A percentile compares a stretch with the other conserved stretches of the same genome.
These are phyloP conservation scores for Tulasnella sp. DNA, from an alignment of 768 basidiomycete genomes.

Conservation along the genomic window DNA sequence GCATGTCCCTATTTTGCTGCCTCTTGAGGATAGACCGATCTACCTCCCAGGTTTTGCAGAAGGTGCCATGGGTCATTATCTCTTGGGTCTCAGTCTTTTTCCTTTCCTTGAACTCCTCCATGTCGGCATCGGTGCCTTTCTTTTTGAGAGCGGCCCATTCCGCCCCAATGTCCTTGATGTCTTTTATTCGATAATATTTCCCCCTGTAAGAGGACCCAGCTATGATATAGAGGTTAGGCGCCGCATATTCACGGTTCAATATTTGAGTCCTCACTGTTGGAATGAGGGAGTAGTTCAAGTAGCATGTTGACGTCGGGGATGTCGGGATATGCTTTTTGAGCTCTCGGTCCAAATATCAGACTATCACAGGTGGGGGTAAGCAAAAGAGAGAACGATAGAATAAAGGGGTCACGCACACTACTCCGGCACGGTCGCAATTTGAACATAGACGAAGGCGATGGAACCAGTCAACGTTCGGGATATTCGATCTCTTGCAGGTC, in stretches of 20 bases:
- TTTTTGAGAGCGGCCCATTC: not conserved
- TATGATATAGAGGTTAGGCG: not conserved
- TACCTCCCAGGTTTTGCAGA: not conserved
- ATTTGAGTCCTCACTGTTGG: not conserved
- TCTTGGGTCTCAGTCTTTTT: not conserved
- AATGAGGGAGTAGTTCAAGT: not conserved
- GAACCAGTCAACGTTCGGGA: not conserved
- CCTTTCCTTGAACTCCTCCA: not conserved
- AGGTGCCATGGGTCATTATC: not conserved
- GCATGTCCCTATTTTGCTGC: not conserved
- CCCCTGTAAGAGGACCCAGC: not conserved
- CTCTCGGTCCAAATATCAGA: not conserved
- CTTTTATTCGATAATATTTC: not conserved
- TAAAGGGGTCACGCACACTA: not conserved
- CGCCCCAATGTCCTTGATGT: not conserved
- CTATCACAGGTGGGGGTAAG: not conserved
- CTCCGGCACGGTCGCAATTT: not conserved
- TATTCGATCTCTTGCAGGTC: not conserved
- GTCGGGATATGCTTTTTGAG: not conserved
- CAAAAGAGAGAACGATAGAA: not conserved
- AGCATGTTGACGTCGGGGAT: not conserved
- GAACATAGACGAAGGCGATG: not conserved
- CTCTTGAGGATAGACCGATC: not conserved
- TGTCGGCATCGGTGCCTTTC: not conserved
- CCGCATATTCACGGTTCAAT: fast-evolving